A percentile compares a stretch with the other conserved stretches of the same genome.
These are phyloP conservation scores for Parsonsia alboflavescens DNA, from an alignment of 257 asterid genomes.

Conservation along the genomic window DNA sequence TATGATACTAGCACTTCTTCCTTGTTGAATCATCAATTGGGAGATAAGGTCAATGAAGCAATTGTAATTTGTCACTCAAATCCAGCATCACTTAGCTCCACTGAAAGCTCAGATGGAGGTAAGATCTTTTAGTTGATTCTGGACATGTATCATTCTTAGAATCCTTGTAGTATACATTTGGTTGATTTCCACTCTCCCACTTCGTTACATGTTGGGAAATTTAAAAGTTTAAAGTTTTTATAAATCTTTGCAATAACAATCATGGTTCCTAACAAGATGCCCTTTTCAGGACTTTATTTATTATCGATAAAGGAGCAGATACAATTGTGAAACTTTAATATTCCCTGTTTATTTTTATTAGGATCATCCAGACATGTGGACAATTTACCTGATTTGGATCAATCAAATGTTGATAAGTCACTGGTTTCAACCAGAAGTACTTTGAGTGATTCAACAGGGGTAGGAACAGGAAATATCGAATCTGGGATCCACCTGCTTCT, in stretches of 20 bases:
- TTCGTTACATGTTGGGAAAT: not conserved
- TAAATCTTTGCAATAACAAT: not conserved
- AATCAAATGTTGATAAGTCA: conserved; percentile 34
- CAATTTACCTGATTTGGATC: conserved; percentile 50
- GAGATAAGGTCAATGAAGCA: conserved; percentile 44
- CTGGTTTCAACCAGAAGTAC: conserved; percentile 17
- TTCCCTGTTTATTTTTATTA: conserved; percentile 22
- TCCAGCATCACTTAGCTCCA: conserved; percentile 59
- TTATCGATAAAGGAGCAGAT: not conserved
- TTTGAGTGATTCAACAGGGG: conserved; percentile 18
- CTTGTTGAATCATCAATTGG: conserved; percentile 24
- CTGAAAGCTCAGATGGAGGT: conserved; percentile 78
- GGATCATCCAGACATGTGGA: conserved; percentile 55
- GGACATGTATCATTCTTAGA: not conserved
- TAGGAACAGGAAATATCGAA: conserved; percentile 19
- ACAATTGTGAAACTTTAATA: not conserved
- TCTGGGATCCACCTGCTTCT: conserved; percentile 17
- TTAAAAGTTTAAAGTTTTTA: not conserved
- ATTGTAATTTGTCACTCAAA: conserved; percentile 47
- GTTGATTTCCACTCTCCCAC: not conserved
- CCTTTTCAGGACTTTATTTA: not conserved
- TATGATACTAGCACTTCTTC: conserved; percentile 25
- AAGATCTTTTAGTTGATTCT: conserved; percentile 8
- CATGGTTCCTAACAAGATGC: not conserved
- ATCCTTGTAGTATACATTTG: not conserved